A percentile compares a stretch with the other conserved stretches of the same genome.
Evolutionary conservation across 768 basidiomycete species (phyloP).

Genomic region (Boletus vermiculosoides): DNA sequence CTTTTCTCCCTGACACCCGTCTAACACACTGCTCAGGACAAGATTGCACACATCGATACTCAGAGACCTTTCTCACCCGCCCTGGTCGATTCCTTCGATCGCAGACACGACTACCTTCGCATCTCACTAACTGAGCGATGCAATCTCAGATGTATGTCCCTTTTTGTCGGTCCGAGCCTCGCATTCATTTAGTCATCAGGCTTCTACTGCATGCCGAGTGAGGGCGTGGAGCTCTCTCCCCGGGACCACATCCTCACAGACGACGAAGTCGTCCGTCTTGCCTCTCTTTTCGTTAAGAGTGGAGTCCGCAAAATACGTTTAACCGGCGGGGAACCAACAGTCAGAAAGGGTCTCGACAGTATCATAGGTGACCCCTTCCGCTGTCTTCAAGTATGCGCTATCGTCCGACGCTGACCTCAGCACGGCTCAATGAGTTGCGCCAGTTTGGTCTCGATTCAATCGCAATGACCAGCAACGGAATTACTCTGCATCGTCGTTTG

Average conservation of each 20-base stretch:
- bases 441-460: constrained; percentile 65
- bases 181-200: constrained; percentile 41
- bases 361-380: constrained; percentile 56
- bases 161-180: neutral
- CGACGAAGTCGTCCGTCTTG: constrained; percentile 71
- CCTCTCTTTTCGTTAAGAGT: constrained; percentile 71
- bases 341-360: constrained; percentile 70
- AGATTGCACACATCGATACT: constrained; percentile 54
- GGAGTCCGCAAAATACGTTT: constrained; percentile 87
- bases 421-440: constrained; percentile 59
- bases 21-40: constrained; percentile 40
- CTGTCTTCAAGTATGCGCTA: neutral
- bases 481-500: constrained; percentile 72
- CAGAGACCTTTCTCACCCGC: constrained; percentile 46
- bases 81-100: constrained; percentile 63
- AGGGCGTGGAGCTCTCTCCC: constrained; percentile 76
- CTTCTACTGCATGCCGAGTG: constrained; percentile 89
- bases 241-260: constrained; percentile 67
- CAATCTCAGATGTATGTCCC: constrained; percentile 72
- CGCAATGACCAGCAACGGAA: constrained; percentile 84
- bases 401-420: constrained; percentile 36
- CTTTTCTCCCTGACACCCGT: neutral
- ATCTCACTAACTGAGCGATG: constrained; percentile 86
- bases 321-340: constrained; percentile 86
- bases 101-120: constrained; percentile 82